Percentiles rank a stretch among this genome's conserved stretches.
Conservation (phyloP, 2,329 filamentous ascomycete genomes). For the Aspergillus sp. region DNA sequence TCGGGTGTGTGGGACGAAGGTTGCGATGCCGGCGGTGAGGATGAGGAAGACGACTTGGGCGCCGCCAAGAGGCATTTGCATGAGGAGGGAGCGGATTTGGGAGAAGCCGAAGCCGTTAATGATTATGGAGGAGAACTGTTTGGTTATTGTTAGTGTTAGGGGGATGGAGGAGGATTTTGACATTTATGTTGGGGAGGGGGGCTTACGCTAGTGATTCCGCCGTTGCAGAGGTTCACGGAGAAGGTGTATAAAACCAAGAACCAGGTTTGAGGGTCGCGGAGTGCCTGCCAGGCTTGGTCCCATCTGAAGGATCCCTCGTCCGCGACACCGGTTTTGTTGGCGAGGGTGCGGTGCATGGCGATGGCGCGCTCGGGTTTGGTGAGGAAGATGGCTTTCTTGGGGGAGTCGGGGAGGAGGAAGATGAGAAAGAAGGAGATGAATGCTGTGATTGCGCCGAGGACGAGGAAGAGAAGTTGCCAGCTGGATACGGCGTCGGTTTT, state of each 20-base stretch:
- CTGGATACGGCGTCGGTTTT: constrained; percentile 18
- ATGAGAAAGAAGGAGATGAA: constrained; percentile 22
- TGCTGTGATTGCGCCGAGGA: constrained; percentile 32
- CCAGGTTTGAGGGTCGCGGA: constrained; percentile 37
- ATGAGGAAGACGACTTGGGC: constrained; percentile 37
- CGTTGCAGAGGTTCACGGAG: constrained; percentile 37
- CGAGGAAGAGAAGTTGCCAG: constrained; percentile 36
- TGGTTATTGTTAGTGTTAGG: background rate
- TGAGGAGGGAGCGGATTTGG: constrained; percentile 36
- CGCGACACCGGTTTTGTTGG: constrained; percentile 56
- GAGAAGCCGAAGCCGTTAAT: constrained; percentile 44
- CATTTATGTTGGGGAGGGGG: background rate
- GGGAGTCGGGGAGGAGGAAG: constrained; percentile 29
- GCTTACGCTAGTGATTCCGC: constrained; percentile 34
- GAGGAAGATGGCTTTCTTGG: constrained; percentile 46
- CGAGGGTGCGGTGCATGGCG: constrained; percentile 54
- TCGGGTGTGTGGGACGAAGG: constrained; percentile 28
- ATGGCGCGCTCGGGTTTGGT: constrained; percentile 46
- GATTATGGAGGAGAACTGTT: constrained; percentile 35
- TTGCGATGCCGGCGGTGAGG: constrained; percentile 31
- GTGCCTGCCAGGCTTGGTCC: constrained; percentile 42
- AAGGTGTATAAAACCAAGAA: constrained; percentile 35
- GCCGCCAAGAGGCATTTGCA: constrained; percentile 40
- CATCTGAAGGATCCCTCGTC: constrained; percentile 49
- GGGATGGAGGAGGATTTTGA: no score